Evolutionary conservation across 805 yeast genomes (phyloP).

Genomic region (Phaffomyces opuntiae): DNA sequence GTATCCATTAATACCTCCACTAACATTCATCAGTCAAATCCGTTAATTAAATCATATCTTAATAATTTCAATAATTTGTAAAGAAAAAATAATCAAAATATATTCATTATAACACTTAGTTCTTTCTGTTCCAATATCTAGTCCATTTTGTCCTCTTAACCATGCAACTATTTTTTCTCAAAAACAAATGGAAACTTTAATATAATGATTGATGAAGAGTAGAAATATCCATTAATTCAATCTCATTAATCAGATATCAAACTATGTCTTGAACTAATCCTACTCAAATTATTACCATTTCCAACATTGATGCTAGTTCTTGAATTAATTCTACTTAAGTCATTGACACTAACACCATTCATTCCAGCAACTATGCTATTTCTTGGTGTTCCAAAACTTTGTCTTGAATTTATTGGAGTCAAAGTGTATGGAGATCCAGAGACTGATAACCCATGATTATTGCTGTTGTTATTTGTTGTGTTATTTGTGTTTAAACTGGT

Average conservation of each 20-base stretch:
- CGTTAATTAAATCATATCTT: too few species aligned
- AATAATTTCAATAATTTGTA: too few species aligned
- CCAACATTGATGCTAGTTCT: conserved; percentile 15
- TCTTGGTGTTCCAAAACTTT: conserved; percentile 22
- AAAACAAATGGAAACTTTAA: too few species aligned
- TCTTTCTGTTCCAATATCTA: too few species aligned
- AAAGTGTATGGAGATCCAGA: conserved; percentile 19
- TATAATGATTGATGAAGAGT: too few species aligned
- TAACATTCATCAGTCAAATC: too few species aligned
- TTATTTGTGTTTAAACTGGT: not conserved
- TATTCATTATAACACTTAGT: too few species aligned
- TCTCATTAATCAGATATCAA: conserved; percentile 13
- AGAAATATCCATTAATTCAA: too few species aligned
- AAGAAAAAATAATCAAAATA: too few species aligned
- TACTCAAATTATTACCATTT: conserved; percentile 11
- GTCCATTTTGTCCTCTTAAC: too few species aligned
- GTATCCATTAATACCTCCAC: too few species aligned
- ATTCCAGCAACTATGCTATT: conserved; percentile 14
- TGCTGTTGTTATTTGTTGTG: conserved; percentile 3
- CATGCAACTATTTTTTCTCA: too few species aligned
- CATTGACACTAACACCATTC: conserved; percentile 9
- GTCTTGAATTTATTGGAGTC: conserved; percentile 24
- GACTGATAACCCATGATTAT: conserved; percentile 7
- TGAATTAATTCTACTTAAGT: conserved; percentile 12
- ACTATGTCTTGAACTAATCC: conserved; percentile 12